These are phyloP conservation scores for Murraya koenigii DNA, from an alignment of 345 rosid species.

Conservation along the genomic window DNA sequence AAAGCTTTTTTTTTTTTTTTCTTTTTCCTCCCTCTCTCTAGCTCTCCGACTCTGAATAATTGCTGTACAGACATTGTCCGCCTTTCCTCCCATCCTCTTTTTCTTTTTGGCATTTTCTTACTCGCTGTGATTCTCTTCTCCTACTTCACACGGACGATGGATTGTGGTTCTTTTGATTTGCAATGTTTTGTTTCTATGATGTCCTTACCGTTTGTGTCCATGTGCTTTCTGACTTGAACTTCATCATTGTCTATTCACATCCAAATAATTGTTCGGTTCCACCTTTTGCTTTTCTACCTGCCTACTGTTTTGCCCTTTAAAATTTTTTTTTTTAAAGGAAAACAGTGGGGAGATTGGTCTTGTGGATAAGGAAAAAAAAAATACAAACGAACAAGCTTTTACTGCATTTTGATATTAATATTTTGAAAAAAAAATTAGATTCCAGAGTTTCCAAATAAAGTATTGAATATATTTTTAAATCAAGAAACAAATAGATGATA, in stretches of 20 bases:
- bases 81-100: background rate
- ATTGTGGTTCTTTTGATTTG: background rate
- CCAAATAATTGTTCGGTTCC: background rate
- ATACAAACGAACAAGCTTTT: no score
- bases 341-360: background rate
- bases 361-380: background rate
- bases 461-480: no score
- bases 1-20: background rate
- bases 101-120: constrained; percentile 15
- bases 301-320: background rate
- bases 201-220: background rate
- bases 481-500: no score
- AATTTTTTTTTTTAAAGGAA: no score
- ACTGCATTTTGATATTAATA: no score
- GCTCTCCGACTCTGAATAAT: no score
- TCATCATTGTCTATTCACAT: background rate
- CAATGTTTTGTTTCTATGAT: background rate
- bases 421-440: no score
- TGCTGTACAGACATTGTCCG: background rate
- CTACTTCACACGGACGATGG: background rate
- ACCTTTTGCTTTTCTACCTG: background rate
- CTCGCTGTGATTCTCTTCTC: constrained; percentile 2
- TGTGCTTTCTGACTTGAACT: no score
- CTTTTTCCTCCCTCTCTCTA: no score
- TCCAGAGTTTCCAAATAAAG: no score